A percentile compares a stretch with the other conserved stretches of the same genome.
Evolutionary conservation across 169 alveolate genomes (phyloP).

Genomic region (Cryptosporidium viatorum): DNA sequence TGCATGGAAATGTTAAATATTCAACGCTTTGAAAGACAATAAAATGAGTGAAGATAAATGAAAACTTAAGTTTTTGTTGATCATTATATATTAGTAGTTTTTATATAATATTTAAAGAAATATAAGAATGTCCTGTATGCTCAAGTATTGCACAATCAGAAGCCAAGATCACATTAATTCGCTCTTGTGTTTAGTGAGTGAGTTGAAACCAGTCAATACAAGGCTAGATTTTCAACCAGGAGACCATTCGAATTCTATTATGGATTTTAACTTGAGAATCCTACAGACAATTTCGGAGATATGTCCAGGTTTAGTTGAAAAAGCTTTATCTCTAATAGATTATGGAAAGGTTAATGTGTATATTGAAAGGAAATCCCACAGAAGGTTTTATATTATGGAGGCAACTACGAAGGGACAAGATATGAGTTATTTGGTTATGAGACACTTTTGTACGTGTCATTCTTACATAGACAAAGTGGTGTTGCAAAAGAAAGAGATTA

Average conservation of each 20-base stretch:
- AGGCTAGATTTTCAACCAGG: background rate
- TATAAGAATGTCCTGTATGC: constrained; percentile 20
- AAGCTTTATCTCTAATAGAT: constrained; percentile 48
- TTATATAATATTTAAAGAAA: background rate
- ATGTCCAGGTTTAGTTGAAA: constrained; percentile 49
- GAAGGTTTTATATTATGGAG: constrained; percentile 55
- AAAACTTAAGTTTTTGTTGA: background rate
- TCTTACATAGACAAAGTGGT: constrained; percentile 58
- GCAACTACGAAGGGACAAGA: constrained; percentile 14
- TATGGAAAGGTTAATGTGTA: constrained; percentile 20
- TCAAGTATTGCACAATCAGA: constrained; percentile 12
- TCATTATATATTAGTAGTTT: background rate
- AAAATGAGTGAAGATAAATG: background rate
- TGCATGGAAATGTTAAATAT: background rate
- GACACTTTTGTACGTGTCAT: constrained; percentile 58
- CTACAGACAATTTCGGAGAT: constrained; percentile 44
- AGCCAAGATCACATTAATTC: constrained; percentile 37
- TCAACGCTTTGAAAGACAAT: too few species aligned
- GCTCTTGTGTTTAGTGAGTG: constrained; percentile 4
- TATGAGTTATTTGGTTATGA: constrained; percentile 47
- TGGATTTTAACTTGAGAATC: constrained; percentile 12
- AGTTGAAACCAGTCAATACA: constrained; percentile 3
- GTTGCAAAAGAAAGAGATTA: constrained; percentile 42
- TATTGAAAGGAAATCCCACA: constrained; percentile 3
- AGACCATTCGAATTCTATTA: background rate